Evolutionary conservation across 2,329 filamentous ascomycete genomes (phyloP).

Genomic region (Fonsecaea monophora): DNA sequence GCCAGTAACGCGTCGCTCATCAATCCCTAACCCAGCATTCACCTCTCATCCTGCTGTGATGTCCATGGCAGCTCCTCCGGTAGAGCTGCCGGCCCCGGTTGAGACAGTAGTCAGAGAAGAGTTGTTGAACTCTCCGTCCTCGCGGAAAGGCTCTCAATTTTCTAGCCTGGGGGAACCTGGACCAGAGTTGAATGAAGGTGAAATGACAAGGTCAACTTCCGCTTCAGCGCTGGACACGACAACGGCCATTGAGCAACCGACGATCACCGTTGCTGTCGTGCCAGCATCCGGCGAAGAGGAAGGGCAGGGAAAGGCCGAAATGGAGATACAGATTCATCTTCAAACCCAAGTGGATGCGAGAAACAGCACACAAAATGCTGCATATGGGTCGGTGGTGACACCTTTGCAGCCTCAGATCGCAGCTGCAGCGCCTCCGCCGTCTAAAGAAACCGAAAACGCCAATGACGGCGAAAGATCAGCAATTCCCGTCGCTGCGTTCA

Average conservation of each 20-base stretch:
- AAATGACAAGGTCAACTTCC: slow-evolving; percentile 14
- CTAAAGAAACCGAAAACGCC: background rate
- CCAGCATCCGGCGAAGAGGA: slow-evolving; percentile 29
- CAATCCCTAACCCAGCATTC: slow-evolving; percentile 30
- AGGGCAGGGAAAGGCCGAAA: slow-evolving; percentile 12
- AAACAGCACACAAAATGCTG: background rate
- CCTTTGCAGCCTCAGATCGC: background rate
- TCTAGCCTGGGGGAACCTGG: slow-evolving; percentile 38
- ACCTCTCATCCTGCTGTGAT: slow-evolving; percentile 37
- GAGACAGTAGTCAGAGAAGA: slow-evolving; percentile 15
- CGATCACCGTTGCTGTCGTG: slow-evolving; percentile 16
- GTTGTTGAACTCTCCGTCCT: slow-evolving; percentile 15
- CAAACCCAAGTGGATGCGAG: background rate
- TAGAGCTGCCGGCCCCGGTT: slow-evolving; percentile 30
- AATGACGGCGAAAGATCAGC: background rate
- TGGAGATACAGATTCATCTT: background rate
- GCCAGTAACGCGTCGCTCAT: slow-evolving; percentile 26
- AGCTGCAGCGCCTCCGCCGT: background rate
- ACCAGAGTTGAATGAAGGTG: slow-evolving; percentile 31
- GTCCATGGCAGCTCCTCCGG: slow-evolving; percentile 34
- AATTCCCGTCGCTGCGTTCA: background rate
- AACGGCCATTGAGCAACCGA: slow-evolving; percentile 19
- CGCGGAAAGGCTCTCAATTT: slow-evolving; percentile 22
- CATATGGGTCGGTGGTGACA: background rate
- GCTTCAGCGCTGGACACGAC: slow-evolving; percentile 23